phyloP scores from a whole-genome alignment of 345 rosid species.

The Camelina hispida region DNA sequence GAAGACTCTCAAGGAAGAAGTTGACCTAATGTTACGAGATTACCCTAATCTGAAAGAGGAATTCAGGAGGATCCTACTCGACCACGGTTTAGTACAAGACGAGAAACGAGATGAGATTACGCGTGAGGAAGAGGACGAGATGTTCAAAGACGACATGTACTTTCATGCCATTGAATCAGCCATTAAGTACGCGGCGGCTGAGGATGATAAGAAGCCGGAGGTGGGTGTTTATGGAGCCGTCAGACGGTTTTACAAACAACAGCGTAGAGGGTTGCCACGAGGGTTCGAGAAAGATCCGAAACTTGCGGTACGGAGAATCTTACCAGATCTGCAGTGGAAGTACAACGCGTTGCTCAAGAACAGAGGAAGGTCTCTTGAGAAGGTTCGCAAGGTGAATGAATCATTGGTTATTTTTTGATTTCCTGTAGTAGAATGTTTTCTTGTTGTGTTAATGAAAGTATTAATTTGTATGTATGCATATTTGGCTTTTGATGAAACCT shows the following conservation, averaged over 20 bases:
- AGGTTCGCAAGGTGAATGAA: slow-evolving; percentile 2
- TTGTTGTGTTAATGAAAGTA: neutral
- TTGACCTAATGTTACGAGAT: neutral
- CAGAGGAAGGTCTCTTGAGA: neutral
- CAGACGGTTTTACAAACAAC: neutral
- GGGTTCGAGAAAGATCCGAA: neutral
- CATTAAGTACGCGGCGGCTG: neutral
- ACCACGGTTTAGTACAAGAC: neutral
- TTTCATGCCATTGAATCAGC: neutral
- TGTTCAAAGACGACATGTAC: neutral
- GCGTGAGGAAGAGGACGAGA: neutral
- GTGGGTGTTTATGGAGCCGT: neutral
- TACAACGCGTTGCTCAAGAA: neutral
- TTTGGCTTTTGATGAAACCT: too few relatives aligned
- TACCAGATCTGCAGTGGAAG: neutral
- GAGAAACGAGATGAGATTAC: slow-evolving; percentile 5
- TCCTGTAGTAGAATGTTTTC: neutral
- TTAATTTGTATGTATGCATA: neutral
- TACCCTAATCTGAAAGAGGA: slow-evolving; percentile 1
- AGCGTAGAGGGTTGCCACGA: neutral
- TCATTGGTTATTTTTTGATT: neutral
- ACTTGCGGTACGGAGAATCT: neutral
- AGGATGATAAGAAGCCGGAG: neutral
- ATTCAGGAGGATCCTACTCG: neutral
- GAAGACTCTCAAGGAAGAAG: neutral